Conservation (phyloP, 2,329 filamentous ascomycete genomes). For the Didymellaceae sp. region DNA sequence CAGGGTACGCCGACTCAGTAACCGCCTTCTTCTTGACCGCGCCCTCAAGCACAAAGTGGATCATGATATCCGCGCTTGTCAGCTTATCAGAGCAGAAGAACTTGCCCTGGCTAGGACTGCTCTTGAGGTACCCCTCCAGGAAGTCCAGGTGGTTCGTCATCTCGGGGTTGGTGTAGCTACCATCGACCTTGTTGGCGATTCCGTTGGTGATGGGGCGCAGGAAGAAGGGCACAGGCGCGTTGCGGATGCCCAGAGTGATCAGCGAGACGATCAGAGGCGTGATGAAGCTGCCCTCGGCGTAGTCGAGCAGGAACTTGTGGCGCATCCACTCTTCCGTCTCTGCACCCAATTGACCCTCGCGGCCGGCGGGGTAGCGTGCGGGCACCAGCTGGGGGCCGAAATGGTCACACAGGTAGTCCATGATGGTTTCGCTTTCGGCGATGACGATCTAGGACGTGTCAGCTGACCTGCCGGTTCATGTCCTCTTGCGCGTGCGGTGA, state of each 20-base stretch:
- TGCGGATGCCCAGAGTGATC: conserved; percentile 61
- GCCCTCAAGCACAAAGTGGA: conserved; percentile 60
- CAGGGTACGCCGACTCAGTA: conserved; percentile 54
- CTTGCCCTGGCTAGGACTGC: conserved; percentile 56
- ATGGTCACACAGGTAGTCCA: conserved; percentile 80
- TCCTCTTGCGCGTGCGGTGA: neutral
- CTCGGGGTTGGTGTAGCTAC: conserved; percentile 55
- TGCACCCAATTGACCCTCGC: conserved; percentile 61
- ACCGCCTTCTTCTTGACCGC: conserved; percentile 47
- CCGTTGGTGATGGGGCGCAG: conserved; percentile 67
- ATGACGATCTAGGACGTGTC: conserved; percentile 59
- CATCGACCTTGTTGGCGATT: conserved; percentile 59
- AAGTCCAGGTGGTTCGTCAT: conserved; percentile 58
- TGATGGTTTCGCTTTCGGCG: conserved; percentile 81
- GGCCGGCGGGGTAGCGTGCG: conserved; percentile 58
- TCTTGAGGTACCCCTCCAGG: conserved; percentile 58
- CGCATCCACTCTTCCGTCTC: conserved; percentile 67
- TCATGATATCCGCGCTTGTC: conserved; percentile 60
- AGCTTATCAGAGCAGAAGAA: conserved; percentile 59
- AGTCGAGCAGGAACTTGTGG: conserved; percentile 71
- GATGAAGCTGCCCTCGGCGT: conserved; percentile 85
- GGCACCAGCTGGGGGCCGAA: conserved; percentile 63
- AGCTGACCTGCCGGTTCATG: neutral
- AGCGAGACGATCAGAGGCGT: conserved; percentile 69
- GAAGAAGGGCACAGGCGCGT: conserved; percentile 70